phyloP scores from a whole-genome alignment of 805 yeast species.

The Cyberlindnera maritima region DNA sequence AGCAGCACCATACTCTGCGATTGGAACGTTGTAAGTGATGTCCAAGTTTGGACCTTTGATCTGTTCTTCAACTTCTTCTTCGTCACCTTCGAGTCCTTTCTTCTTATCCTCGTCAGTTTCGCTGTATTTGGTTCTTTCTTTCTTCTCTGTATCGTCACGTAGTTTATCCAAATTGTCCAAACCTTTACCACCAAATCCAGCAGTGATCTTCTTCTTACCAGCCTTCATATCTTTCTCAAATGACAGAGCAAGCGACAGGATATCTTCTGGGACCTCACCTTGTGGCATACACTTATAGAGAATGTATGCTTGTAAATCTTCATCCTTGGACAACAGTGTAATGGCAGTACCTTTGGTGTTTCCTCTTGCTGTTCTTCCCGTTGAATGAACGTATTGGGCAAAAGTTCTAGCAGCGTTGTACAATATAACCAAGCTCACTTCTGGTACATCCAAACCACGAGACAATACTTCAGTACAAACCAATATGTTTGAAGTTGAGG shows the following conservation, averaged over 20 bases:
- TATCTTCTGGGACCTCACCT: slow-evolving; percentile 48
- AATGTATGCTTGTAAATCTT: slow-evolving; percentile 65
- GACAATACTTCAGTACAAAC: slow-evolving; percentile 95
- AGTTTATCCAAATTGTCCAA: slow-evolving; percentile 69
- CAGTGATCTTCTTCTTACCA: slow-evolving; percentile 62
- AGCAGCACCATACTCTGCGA: slow-evolving; percentile 49
- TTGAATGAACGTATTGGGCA: slow-evolving; percentile 95
- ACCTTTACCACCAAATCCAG: slow-evolving; percentile 95
- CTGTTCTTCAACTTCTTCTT: slow-evolving; percentile 27
- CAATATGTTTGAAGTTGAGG: slow-evolving; percentile 49
- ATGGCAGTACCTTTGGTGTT: slow-evolving; percentile 67
- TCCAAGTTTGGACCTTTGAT: slow-evolving; percentile 30
- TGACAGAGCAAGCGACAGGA: slow-evolving; percentile 46
- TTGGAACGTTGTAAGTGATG: slow-evolving; percentile 50
- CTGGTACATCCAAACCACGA: slow-evolving; percentile 91
- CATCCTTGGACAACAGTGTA: slow-evolving; percentile 64
- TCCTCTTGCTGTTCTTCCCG: slow-evolving; percentile 95
- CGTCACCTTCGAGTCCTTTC: slow-evolving; percentile 23
- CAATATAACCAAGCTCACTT: slow-evolving; percentile 75
- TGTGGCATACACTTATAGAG: slow-evolving; percentile 47
- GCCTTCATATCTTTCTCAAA: slow-evolving; percentile 60
- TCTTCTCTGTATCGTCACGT: slow-evolving; percentile 47
- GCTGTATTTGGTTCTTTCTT: slow-evolving; percentile 50
- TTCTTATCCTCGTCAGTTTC: slow-evolving; percentile 31
- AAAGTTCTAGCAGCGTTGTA: slow-evolving; percentile 81